These are phyloP conservation scores for Calonectria montana DNA, from an alignment of 2,329 filamentous ascomycete species.

Conservation along the genomic window DNA sequence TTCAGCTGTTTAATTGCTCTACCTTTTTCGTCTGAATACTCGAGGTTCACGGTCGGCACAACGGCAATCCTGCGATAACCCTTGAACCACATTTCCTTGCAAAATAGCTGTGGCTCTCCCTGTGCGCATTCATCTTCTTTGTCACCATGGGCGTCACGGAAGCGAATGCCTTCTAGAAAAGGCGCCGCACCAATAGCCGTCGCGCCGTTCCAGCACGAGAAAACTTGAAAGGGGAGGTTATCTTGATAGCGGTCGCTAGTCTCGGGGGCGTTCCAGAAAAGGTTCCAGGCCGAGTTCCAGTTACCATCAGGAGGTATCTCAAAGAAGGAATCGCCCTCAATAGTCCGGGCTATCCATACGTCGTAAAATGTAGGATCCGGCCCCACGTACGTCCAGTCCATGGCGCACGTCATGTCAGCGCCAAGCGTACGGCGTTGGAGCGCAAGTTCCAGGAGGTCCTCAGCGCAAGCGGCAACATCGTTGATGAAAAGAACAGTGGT, in stretches of 20 bases:
- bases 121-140: conserved; percentile 59
- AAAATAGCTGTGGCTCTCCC: conserved; percentile 67
- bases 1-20: conserved; percentile 60
- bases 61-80: conserved; percentile 66
- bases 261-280: conserved; percentile 63
- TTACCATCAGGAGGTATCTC: conserved; percentile 60
- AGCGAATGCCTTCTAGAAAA: conserved; percentile 54
- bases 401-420: conserved; percentile 68
- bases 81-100: conserved; percentile 66
- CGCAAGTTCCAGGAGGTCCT: conserved; percentile 68
- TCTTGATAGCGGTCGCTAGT: conserved; percentile 47
- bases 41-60: conserved; percentile 66
- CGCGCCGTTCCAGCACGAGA: conserved; percentile 71
- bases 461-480: conserved; percentile 63
- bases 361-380: conserved; percentile 65
- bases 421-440: conserved; percentile 58
- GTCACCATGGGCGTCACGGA: conserved; percentile 49
- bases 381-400: conserved; percentile 66
- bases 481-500: conserved; percentile 65
- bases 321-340: conserved; percentile 67
- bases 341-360: conserved; percentile 64
- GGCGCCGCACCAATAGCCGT: conserved; percentile 62
- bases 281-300: conserved; percentile 60
- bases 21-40: conserved; percentile 61
- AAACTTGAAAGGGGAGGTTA: conserved; percentile 67